Base-by-base conservation (phyloP, 768 basidiomycete species). In the Boletus bicolor region DNA sequence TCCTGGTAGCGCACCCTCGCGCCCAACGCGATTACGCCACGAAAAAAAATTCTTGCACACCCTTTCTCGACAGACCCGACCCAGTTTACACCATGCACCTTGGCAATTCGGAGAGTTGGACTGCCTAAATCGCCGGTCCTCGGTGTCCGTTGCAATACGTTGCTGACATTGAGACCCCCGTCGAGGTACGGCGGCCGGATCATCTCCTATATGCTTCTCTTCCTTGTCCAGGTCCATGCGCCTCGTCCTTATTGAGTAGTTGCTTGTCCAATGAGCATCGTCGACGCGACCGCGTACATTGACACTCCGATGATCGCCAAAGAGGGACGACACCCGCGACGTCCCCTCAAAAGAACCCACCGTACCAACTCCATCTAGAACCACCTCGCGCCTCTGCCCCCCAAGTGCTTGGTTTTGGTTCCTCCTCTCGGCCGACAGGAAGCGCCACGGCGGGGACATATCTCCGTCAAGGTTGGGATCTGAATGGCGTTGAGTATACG, bases 141-240 rank as follows among this genome's bases (percentile, higher is more conserved):
- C 43, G 17, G 17, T 14, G 28, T 45, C 37, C 36, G 54, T 19
- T 30, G 21, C 17, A 7, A 24, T 19, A 19, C 15, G 10, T 21
- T 0, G 51, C 21, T 24, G 21, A 32, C 9, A 24, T n/a, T 28
- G 60, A n/a, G 12, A 14, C 15, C 11, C 28, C 28, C 10, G 49
- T 26, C 49, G 53, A 58, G 28, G n/a, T 39, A 49, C 44, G 15
- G 11, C 58, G 60, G 61, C 39, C 59, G 65, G 68, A 65, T 57
- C 64, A 55, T 54, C 37, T n/a, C 4, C 44, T 19, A 9, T 7
- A 1, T 44, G 17, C 55, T 44, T 53, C 24, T 48, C 21, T 3
- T 24, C 21, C 21, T 24, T 24, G 35, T 43, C 49, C 28, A 24
- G 8, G 34, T 42, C 35, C 21, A 15, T 21, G 21, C 21, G 21